Evolutionary conservation across 106 monocot species (phyloP).

Genomic region (Vanilla planifolia): DNA sequence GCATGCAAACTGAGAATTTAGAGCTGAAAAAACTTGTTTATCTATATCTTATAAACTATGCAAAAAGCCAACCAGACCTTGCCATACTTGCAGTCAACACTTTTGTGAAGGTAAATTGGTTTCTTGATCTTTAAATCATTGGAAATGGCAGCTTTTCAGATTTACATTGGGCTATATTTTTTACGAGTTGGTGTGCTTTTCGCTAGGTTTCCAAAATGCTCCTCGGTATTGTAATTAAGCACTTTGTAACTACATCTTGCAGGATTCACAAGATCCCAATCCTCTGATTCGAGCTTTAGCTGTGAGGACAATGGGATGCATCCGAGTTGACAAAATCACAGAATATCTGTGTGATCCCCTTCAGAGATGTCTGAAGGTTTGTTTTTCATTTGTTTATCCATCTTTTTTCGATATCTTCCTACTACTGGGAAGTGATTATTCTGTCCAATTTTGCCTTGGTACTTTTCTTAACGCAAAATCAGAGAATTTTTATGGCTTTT

Average conservation of each 20-base stretch:
- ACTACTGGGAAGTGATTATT: no score
- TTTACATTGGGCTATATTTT: not conserved
- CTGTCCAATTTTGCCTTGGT: not conserved
- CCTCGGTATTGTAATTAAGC: not conserved
- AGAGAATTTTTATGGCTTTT: not conserved
- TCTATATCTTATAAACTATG: constrained; percentile 99
- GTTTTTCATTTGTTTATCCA: not conserved
- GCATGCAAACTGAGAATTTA: constrained; percentile 99
- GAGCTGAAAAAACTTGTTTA: constrained; percentile 99
- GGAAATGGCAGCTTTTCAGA: not conserved
- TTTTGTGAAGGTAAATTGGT: constrained; percentile 80
- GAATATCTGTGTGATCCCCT: constrained; percentile 98
- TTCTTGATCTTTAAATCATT: not conserved
- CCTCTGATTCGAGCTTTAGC: constrained; percentile 98
- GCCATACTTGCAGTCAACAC: constrained; percentile 99
- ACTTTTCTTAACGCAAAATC: not conserved
- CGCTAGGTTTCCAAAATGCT: not conserved
- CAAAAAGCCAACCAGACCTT: constrained; percentile 98
- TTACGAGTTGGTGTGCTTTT: not conserved
- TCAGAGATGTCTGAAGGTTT: constrained; percentile 98
- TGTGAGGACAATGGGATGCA: constrained; percentile 98
- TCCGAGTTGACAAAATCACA: constrained; percentile 99
- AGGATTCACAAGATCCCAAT: constrained; percentile 99
- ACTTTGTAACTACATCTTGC: constrained; percentile 11
- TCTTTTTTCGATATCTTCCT: not conserved